A percentile compares a stretch with the other conserved stretches of the same genome.
Conservation (phyloP, 148 eudicot species). For the Rhododendron griersonianum region DNA sequence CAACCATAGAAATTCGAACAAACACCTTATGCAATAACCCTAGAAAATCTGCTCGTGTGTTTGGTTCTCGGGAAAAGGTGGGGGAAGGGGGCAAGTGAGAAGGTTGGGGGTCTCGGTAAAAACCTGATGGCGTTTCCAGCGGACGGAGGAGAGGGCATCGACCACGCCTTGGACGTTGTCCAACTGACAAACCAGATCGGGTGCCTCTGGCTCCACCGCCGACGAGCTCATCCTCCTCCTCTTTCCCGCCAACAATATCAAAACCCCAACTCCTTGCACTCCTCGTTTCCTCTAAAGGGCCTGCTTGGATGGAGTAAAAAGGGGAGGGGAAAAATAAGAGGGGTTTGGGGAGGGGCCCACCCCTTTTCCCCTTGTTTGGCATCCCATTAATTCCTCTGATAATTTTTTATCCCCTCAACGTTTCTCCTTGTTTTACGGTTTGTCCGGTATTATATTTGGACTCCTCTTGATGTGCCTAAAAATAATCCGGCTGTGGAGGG, state of each 20-base stretch:
- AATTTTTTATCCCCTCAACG: no score
- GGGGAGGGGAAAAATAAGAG: no score
- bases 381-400: no score
- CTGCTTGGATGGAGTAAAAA: no score
- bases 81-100: background rate
- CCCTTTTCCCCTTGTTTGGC: no score
- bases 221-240: conserved; percentile 47
- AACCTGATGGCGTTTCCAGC: conserved; percentile 97
- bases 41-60: background rate
- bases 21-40: conserved; percentile 18
- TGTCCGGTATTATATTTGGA: no score
- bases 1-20: background rate
- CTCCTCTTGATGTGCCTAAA: no score
- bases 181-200: conserved; percentile 65
- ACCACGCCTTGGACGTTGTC: conserved; percentile 97
- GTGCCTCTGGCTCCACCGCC: conserved; percentile 38
- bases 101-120: background rate
- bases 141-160: conserved; percentile 86
- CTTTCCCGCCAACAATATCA: conserved; percentile 27
- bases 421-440: no score
- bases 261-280: background rate
- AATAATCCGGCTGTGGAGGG: no score
- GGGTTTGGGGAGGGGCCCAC: no score
- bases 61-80: background rate
- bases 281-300: no score